These are phyloP conservation scores for Leccinellum albellum DNA, from an alignment of 768 basidiomycete genomes.

Conservation along the genomic window DNA sequence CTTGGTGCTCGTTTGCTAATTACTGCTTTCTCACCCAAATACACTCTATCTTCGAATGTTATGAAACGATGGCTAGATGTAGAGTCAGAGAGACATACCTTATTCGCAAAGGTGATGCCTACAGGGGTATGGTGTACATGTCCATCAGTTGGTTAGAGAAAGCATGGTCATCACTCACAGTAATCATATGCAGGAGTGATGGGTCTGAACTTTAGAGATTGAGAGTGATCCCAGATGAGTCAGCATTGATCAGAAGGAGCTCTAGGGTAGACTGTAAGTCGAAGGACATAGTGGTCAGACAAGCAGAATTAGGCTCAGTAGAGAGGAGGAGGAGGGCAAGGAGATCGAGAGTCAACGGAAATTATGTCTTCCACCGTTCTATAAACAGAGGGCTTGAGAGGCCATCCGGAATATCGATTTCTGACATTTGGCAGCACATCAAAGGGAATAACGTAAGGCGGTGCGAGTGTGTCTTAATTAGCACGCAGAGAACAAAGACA, in stretches of 20 bases:
- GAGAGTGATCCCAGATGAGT: background rate
- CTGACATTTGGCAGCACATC: background rate
- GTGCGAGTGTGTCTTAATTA: background rate
- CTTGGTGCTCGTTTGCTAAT: accelerated
- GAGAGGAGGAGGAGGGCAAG: background rate
- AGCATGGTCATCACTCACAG: background rate
- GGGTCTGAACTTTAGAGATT: background rate
- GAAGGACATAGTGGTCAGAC: background rate
- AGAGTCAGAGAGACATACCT: background rate
- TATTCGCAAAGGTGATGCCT: conserved; percentile 7
- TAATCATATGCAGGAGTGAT: background rate
- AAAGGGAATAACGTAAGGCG: background rate
- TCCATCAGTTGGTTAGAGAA: background rate
- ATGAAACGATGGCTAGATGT: background rate
- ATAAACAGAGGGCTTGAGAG: background rate
- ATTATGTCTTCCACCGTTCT: background rate
- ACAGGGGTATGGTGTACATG: background rate
- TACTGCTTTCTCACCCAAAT: conserved; percentile 12
- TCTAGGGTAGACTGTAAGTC: background rate
- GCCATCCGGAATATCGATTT: background rate
- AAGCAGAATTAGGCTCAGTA: background rate
- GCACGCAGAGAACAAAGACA: background rate
- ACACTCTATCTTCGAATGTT: conserved; percentile 9
- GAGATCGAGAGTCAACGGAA: background rate
- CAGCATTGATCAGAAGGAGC: background rate